Conservation (phyloP, 345 rosid species). For the Linum trigynum region DNA sequence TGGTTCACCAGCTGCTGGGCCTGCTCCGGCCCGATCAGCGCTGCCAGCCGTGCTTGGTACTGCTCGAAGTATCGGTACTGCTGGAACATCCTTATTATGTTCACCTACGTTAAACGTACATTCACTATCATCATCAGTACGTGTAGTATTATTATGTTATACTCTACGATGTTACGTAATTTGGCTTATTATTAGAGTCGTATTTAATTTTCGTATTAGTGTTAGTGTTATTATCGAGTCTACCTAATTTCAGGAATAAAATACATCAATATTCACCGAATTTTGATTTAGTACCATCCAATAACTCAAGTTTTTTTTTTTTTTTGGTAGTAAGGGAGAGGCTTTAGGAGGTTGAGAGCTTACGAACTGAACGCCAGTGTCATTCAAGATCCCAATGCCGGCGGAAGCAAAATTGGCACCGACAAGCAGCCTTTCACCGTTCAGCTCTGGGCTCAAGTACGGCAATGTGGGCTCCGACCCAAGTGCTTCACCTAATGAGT, state of each 20-base stretch:
- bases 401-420: constrained; percentile 97
- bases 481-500: constrained; percentile 45
- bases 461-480: constrained; percentile 63
- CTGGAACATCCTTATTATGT: constrained; percentile 46
- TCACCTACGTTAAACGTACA: constrained; percentile 28
- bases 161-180: too few relatives aligned
- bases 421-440: constrained; percentile 43
- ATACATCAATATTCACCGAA: too few relatives aligned
- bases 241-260: too few relatives aligned
- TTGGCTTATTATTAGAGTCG: background rate
- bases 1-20: constrained; percentile 35
- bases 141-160: too few relatives aligned
- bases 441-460: constrained; percentile 59
- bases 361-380: constrained; percentile 85
- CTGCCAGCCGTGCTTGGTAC: constrained; percentile 50
- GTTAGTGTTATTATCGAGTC: too few relatives aligned
- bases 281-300: too few relatives aligned
- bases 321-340: too few relatives aligned
- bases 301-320: too few relatives aligned
- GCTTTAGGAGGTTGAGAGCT: constrained; percentile 12
- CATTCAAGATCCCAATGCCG: constrained; percentile 85
- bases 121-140: too few relatives aligned
- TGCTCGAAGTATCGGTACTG: constrained; percentile 52
- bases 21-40: constrained; percentile 36
- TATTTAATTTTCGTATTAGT: too few relatives aligned